Percentiles rank a stretch among this genome's conserved stretches.
Conservation (phyloP, 108 stramenopile species). For the Cyclotella sp. region DNA sequence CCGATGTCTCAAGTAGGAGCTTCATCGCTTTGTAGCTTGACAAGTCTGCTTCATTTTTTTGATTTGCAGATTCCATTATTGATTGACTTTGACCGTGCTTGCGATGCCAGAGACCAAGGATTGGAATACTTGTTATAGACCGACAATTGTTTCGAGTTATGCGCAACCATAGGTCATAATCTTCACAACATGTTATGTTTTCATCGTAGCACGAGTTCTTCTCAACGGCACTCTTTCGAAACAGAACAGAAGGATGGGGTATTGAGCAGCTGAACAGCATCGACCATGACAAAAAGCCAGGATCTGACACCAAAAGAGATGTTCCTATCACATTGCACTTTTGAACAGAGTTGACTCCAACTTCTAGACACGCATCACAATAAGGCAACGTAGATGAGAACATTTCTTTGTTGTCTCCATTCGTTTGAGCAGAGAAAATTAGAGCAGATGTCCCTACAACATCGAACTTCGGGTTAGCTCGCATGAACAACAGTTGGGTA, state of each 20-base stretch:
- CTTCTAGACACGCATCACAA: neutral
- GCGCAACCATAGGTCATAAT: conserved; percentile 63
- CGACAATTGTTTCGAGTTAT: conserved; percentile 13
- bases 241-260: conserved; percentile 49
- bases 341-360: neutral
- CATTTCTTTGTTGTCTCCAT: neutral
- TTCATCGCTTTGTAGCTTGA: conserved; percentile 21
- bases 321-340: conserved; percentile 15
- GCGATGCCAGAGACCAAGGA: conserved; percentile 52
- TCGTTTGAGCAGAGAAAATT: conserved; percentile 15
- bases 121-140: conserved; percentile 41
- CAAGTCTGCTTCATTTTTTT: conserved; percentile 37
- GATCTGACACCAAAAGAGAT: conserved; percentile 32
- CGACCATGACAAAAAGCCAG: conserved; percentile 53
- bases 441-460: conserved; percentile 49
- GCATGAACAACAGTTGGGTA: conserved; percentile 37
- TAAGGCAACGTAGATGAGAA: conserved; percentile 18
- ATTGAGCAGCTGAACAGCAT: conserved; percentile 53
- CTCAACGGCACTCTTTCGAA: conserved; percentile 28
- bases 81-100: conserved; percentile 42
- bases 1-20: neutral
- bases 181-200: conserved; percentile 34
- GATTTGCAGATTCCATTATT: neutral
- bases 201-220: conserved; percentile 39
- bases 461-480: conserved; percentile 15